A percentile compares a stretch with the other conserved stretches of the same genome.
phyloP scores from a whole-genome alignment of 2,329 filamentous ascomycete genomes.

The Acrocalymma vagum region DNA sequence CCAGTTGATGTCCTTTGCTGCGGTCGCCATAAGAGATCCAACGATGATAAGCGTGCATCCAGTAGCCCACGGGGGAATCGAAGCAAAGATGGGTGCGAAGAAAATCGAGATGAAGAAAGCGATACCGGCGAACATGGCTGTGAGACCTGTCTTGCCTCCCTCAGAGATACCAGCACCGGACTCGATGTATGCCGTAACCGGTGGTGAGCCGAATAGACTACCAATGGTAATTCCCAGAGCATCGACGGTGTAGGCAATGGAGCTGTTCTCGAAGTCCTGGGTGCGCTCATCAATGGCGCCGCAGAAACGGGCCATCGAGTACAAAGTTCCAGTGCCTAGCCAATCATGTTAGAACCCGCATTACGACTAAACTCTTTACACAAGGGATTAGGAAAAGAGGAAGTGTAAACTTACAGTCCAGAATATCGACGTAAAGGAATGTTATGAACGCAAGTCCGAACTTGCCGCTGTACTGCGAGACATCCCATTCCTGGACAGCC shows the following conservation, averaged over 20 bases:
- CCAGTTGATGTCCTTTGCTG: slow-evolving; percentile 89
- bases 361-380: too few species aligned
- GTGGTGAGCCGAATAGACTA: slow-evolving; percentile 77
- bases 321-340: slow-evolving; percentile 78
- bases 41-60: slow-evolving; percentile 88
- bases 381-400: not conserved
- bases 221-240: slow-evolving; percentile 84
- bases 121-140: slow-evolving; percentile 77
- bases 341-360: slow-evolving; percentile 14
- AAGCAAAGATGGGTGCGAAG: slow-evolving; percentile 90
- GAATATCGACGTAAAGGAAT: slow-evolving; percentile 89
- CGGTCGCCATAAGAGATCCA: slow-evolving; percentile 84
- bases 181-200: slow-evolving; percentile 87
- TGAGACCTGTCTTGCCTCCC: slow-evolving; percentile 85
- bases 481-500: slow-evolving; percentile 76
- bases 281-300: slow-evolving; percentile 82
- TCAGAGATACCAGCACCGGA: slow-evolving; percentile 91
- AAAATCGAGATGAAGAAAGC: slow-evolving; percentile 84
- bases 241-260: slow-evolving; percentile 84
- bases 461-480: slow-evolving; percentile 73
- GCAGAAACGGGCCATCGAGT: slow-evolving; percentile 88
- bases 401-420: slow-evolving; percentile 66
- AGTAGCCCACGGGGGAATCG: slow-evolving; percentile 88
- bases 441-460: slow-evolving; percentile 87
- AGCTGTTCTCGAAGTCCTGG: slow-evolving; percentile 87